Evolutionary conservation across 495 filamentous ascomycete genomes (phyloP), one percentile per base, ranked within the genome.

Genomic region (Penicillium manginii): DNA sequence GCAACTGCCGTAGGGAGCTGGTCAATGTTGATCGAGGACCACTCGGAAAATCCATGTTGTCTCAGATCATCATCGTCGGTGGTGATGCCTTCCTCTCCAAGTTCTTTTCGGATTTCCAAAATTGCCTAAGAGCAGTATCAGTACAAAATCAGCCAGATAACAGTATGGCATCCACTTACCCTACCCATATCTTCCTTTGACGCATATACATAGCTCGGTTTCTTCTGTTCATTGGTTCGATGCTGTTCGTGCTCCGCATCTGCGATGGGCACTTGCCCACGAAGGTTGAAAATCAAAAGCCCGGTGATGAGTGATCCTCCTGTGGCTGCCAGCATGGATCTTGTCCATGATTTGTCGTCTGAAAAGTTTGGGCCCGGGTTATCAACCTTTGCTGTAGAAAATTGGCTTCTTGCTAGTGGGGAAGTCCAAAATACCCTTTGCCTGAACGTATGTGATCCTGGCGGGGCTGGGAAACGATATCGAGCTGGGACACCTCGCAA

Each of bases 41-140:
- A 96, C 73, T 92, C 90, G 12, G 91, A 94, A 70, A 89, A 96
- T 22, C 93, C 92, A 71, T 97, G 93, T 19, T 78, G 73, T 37
- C 84, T 83, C 9, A 96, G 78, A 57, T 94, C 89, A 19, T 96
- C 93, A 23, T 90, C 85, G 57, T 96, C 93, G 19, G 58, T 61
- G 42, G 47, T 61, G 40, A 65, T 37, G 1, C 51, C 26, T 21
- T 58, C 60, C 52, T 62, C 60, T 11, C 60, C 60, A 21, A 62
- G 47, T 5, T 15, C 32, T 3, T 22, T 42, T 47, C 43, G 55
- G 12, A 62, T 31, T 54, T 62, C 55, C 22, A 23, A 43, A 8
- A 47, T 53, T 6, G 58, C 58, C 58, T 60, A 14, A 35, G 33
- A 35, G 33, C 33, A 35, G 33, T 14, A 35, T 35, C 33, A 35